Evolutionary conservation across 1,284 basidiomycete species (phyloP).

Genomic region (Puccinia coronata): DNA sequence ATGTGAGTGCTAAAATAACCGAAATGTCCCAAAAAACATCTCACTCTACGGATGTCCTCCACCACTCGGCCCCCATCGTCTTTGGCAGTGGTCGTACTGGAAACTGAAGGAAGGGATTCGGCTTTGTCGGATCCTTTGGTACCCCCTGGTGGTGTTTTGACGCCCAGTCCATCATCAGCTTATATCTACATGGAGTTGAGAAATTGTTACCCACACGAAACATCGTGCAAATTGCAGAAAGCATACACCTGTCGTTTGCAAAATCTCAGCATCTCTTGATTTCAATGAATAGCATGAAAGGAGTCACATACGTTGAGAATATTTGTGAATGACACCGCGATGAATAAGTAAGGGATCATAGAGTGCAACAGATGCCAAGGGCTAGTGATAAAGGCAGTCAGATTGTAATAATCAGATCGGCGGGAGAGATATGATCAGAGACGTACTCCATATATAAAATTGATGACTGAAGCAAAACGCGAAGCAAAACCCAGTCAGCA

Average conservation of each 20-base stretch:
- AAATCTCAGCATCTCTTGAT: background rate
- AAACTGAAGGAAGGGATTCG: slow-evolving; percentile 86
- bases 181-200: background rate
- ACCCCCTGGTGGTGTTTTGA: slow-evolving; percentile 66
- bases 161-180: background rate
- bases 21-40: background rate
- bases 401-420: too few species aligned
- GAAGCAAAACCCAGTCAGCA: background rate
- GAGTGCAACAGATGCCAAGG: slow-evolving; percentile 98
- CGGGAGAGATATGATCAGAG: too few species aligned
- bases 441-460: slow-evolving; percentile 49
- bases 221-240: slow-evolving; percentile 88
- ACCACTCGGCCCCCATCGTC: slow-evolving; percentile 73
- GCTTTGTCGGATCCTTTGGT: slow-evolving; percentile 95
- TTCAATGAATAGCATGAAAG: background rate
- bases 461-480: slow-evolving; percentile 25
- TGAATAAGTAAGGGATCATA: slow-evolving; percentile 59
- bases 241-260: slow-evolving; percentile 75
- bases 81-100: slow-evolving; percentile 68
- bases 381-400: too few species aligned
- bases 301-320: slow-evolving; percentile 63
- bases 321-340: slow-evolving; percentile 89
- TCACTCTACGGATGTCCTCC: slow-evolving; percentile 57
- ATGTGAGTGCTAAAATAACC: background rate
- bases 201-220: slow-evolving; percentile 32